These are phyloP conservation scores for Microbotryomycetes sp. DNA, from an alignment of 1,284 basidiomycete genomes.

Conservation along the genomic window DNA sequence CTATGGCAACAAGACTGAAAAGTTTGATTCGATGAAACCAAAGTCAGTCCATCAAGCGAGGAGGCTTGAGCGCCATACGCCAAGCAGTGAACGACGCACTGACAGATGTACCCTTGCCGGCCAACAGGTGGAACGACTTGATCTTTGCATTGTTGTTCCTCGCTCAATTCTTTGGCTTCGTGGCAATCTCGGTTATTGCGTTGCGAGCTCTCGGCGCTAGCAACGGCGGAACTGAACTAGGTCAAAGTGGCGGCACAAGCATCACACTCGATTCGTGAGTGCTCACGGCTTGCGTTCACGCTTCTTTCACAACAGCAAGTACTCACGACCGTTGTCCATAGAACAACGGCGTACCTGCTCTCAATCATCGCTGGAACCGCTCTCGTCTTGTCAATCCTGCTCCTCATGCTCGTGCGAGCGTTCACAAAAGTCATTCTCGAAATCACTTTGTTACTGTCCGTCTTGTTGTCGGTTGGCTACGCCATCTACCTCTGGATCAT, in stretches of 20 bases:
- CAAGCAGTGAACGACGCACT: too few species aligned
- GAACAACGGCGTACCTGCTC: conserved; percentile 27
- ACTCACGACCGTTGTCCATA: not conserved
- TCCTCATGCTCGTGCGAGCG: conserved; percentile 38
- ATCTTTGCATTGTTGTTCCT: conserved; percentile 43
- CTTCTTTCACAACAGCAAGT: not conserved
- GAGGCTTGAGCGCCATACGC: too few species aligned
- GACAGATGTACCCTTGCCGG: too few species aligned
- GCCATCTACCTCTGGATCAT: conserved; percentile 69
- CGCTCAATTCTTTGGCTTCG: conserved; percentile 42
- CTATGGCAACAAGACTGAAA: conserved; percentile 14
- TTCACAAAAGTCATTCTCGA: conserved; percentile 78
- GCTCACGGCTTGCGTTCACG: conserved; percentile 17
- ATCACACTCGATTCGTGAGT: conserved; percentile 27
- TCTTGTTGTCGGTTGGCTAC: conserved; percentile 46
- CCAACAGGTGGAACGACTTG: conserved; percentile 32
- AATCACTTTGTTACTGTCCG: conserved; percentile 61
- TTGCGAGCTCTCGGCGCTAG: conserved; percentile 33
- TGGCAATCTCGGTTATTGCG: conserved; percentile 43
- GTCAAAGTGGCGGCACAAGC: conserved; percentile 19
- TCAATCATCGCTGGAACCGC: conserved; percentile 19
- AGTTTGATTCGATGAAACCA: conserved; percentile 27
- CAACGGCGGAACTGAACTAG: conserved; percentile 16
- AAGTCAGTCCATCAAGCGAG: too few species aligned
- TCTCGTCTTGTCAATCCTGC: conserved; percentile 25